These are phyloP conservation scores for Colletotrichum sp. DNA, from an alignment of 2,329 filamentous ascomycete species.

Conservation along the genomic window DNA sequence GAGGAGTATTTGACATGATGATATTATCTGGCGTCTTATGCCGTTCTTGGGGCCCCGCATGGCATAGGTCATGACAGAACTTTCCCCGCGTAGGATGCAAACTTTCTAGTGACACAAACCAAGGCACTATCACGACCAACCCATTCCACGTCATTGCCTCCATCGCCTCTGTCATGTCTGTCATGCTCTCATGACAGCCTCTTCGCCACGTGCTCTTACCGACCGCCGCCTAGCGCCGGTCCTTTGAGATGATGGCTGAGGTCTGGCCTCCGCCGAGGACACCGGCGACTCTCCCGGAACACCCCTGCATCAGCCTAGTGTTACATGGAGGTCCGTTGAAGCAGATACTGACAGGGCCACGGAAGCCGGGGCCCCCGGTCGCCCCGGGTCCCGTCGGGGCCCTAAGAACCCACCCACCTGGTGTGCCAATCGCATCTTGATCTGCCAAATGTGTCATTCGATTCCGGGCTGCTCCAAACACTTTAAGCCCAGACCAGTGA, in stretches of 20 bases:
- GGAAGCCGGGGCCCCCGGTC: neutral
- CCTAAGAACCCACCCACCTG: neutral
- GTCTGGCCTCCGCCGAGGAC: neutral
- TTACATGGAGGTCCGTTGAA: neutral
- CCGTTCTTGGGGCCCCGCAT: neutral
- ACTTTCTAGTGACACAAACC: neutral
- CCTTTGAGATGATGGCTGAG: neutral
- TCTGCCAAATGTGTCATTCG: neutral
- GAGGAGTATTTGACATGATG: neutral
- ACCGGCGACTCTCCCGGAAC: neutral
- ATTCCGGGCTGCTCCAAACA: neutral
- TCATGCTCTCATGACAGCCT: neutral
- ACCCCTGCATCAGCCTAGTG: neutral
- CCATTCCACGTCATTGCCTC: neutral
- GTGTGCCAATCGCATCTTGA: constrained; percentile 12
- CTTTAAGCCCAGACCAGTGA: neutral
- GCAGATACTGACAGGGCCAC: neutral
- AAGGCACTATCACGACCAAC: neutral
- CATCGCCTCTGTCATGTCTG: neutral
- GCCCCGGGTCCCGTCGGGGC: neutral
- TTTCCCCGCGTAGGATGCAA: neutral
- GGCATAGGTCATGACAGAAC: constrained; percentile 2
- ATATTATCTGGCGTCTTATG: neutral
- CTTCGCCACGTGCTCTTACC: neutral
- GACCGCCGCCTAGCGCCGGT: neutral